Evolutionary conservation across 1,284 basidiomycete genomes (phyloP).

Genomic region (Apiotrichum mycotoxinovorans): DNA sequence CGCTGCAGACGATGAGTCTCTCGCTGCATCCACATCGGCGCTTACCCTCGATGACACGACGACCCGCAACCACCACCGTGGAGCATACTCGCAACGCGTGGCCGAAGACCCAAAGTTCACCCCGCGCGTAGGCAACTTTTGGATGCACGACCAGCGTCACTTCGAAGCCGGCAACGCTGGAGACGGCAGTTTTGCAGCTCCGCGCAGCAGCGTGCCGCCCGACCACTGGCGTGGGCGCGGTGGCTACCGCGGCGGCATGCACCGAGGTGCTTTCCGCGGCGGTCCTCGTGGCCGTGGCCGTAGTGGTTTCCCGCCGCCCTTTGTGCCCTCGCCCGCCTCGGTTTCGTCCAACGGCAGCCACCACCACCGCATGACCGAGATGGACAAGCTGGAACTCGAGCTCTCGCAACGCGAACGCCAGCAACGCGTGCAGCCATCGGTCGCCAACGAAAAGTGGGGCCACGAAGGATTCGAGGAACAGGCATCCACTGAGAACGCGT

Average conservation of each 20-base stretch:
- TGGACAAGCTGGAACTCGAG: constrained; percentile 35
- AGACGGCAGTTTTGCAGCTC: constrained; percentile 58
- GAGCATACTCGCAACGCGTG: constrained; percentile 24
- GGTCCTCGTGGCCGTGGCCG: constrained; percentile 6
- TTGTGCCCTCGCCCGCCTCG: background rate
- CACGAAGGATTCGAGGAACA: constrained; percentile 41
- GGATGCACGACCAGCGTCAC: constrained; percentile 80
- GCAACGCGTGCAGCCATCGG: background rate
- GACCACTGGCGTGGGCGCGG: constrained; percentile 50
- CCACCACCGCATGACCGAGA: constrained; percentile 21
- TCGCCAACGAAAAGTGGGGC: constrained; percentile 30
- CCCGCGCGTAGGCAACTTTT: constrained; percentile 81
- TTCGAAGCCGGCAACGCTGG: constrained; percentile 53
- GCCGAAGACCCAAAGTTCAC: constrained; percentile 71
- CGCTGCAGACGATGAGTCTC: constrained; percentile 8
- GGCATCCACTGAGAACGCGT: constrained; percentile 8
- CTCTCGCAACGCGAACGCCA: constrained; percentile 1
- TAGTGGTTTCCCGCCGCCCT: background rate
- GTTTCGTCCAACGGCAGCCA: constrained; percentile 3
- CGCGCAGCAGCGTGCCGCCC: constrained; percentile 60
- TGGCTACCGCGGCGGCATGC: constrained; percentile 28
- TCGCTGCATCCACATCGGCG: constrained; percentile 27
- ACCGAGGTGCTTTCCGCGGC: constrained; percentile 22
- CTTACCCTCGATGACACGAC: constrained; percentile 22
- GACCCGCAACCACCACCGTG: constrained; percentile 45